These are phyloP conservation scores for Populus simonii DNA, from an alignment of 345 rosid genomes.

Conservation along the genomic window DNA sequence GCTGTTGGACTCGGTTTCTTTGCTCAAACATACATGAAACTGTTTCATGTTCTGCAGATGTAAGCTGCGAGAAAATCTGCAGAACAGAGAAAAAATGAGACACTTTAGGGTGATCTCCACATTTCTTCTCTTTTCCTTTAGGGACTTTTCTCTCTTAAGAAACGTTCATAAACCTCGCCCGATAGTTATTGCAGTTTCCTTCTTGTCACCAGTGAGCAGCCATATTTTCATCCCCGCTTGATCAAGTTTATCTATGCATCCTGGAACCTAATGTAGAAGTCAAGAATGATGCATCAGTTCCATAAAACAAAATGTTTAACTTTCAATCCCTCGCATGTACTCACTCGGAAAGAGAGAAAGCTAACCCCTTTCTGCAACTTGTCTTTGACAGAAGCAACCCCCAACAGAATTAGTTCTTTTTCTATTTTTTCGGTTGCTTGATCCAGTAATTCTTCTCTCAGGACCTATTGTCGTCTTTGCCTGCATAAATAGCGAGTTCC, in stretches of 20 bases:
- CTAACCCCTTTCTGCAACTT: constrained; percentile 81
- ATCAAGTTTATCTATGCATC: constrained; percentile 86
- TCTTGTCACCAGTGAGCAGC: constrained; percentile 86
- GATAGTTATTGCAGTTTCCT: constrained; percentile 79
- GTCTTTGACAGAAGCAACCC: constrained; percentile 79
- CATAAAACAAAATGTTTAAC: neutral
- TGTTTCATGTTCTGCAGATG: constrained; percentile 77
- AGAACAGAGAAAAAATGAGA: neutral
- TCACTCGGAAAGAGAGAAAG: neutral
- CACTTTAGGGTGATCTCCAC: neutral
- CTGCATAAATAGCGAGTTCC: constrained; percentile 50
- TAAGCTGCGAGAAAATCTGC: constrained; percentile 80
- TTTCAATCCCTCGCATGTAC: neutral
- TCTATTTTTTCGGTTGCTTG: constrained; percentile 64
- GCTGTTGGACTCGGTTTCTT: constrained; percentile 26
- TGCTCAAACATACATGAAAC: constrained; percentile 39
- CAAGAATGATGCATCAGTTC: constrained; percentile 4
- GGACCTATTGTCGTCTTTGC: constrained; percentile 67
- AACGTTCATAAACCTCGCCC: constrained; percentile 40
- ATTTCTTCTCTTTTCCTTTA: neutral
- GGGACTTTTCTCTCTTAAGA: neutral
- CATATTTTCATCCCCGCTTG: constrained; percentile 85
- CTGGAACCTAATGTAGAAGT: constrained; percentile 52
- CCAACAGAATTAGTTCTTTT: constrained; percentile 59
- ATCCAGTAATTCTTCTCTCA: constrained; percentile 67